A percentile compares a stretch with the other conserved stretches of the same genome.
These are phyloP conservation scores for Austropuccinia psidii DNA, from an alignment of 1,284 basidiomycete species.

Conservation along the genomic window DNA sequence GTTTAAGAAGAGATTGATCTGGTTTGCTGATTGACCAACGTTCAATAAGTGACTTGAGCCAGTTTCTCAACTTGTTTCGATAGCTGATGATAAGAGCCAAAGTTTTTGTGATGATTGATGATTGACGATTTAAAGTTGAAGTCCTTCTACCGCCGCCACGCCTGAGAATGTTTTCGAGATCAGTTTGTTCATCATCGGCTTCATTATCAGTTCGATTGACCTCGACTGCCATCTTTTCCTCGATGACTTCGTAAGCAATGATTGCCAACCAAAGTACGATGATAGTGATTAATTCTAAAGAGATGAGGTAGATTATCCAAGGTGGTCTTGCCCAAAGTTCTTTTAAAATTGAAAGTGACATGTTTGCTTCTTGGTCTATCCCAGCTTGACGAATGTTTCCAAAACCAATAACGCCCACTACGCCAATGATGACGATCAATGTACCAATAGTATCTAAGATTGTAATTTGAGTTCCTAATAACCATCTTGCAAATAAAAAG, in stretches of 20 bases:
- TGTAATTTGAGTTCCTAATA: conserved; percentile 61
- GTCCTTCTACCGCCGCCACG: conserved; percentile 38
- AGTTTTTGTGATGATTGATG: not conserved
- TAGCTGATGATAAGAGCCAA: not conserved
- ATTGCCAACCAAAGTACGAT: conserved; percentile 39
- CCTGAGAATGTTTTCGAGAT: conserved; percentile 39
- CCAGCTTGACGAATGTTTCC: conserved; percentile 56
- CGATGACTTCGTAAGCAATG: conserved; percentile 39
- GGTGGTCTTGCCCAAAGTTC: conserved; percentile 69
- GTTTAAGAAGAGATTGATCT: conserved; percentile 75
- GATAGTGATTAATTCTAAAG: conserved; percentile 63
- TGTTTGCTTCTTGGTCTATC: conserved; percentile 42
- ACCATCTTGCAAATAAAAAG: conserved; percentile 66
- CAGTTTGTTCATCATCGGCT: conserved; percentile 27
- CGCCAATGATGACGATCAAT: conserved; percentile 67
- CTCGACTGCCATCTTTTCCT: conserved; percentile 39
- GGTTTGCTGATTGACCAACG: conserved; percentile 66
- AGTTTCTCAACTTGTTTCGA: conserved; percentile 49
- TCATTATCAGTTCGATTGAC: conserved; percentile 49
- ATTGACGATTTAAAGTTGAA: not conserved
- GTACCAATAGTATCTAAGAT: conserved; percentile 73
- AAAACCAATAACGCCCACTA: conserved; percentile 72
- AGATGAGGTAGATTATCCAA: conserved; percentile 80
- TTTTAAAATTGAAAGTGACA: conserved; percentile 54
- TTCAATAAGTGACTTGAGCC: conserved; percentile 61